Conservation (phyloP, 441 rosid genomes). For the Populus tomentosa region DNA sequence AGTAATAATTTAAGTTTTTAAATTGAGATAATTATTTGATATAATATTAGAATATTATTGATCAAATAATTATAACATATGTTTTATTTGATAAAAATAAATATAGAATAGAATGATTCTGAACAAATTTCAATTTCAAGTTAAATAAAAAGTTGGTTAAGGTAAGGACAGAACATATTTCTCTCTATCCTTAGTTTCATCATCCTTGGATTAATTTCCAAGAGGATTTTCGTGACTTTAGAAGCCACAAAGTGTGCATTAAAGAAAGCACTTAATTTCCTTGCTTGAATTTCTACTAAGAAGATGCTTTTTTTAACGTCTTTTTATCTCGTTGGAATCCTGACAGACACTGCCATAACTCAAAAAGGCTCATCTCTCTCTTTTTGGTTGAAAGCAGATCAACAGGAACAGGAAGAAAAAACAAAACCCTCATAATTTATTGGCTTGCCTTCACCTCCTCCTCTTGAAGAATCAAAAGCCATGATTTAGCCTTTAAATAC, state of each 20-base stretch:
- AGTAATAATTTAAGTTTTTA: too few relatives aligned
- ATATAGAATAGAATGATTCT: too few relatives aligned
- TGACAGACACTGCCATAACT: slow-evolving; percentile 14
- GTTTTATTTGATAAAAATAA: too few relatives aligned
- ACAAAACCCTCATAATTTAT: slow-evolving; percentile 1
- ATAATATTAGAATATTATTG: too few relatives aligned
- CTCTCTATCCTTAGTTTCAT: neutral
- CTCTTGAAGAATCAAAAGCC: slow-evolving; percentile 11
- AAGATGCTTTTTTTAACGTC: too few relatives aligned
- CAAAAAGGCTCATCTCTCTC: neutral
- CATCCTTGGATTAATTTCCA: too few relatives aligned
- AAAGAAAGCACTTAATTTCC: neutral
- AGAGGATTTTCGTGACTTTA: neutral
- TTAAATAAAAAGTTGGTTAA: neutral
- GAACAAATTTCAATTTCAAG: too few relatives aligned
- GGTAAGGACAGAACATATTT: neutral
- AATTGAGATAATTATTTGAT: too few relatives aligned
- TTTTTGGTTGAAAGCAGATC: slow-evolving; percentile 20
- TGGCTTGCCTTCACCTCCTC: neutral
- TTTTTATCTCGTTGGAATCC: slow-evolving; percentile 18
- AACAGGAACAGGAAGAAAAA: slow-evolving; percentile 1
- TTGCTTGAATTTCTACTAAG: neutral
- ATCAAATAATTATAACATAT: too few relatives aligned
- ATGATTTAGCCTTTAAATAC: neutral
- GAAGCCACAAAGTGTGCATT: neutral